Conservation (phyloP, 345 rosid species). For the Arabis hirsuta region DNA sequence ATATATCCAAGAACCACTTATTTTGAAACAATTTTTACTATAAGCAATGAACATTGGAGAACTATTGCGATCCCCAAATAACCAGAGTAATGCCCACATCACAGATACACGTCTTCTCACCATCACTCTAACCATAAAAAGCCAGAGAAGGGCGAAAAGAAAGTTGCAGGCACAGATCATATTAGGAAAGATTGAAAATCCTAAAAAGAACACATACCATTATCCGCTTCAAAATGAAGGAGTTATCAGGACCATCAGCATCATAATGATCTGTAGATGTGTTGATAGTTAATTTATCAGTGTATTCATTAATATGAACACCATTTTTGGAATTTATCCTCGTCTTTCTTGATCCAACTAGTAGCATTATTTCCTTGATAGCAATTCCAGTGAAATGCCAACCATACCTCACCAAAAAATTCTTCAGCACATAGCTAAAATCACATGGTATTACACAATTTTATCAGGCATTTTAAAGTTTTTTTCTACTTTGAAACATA, state of each 20-base stretch:
- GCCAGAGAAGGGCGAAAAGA: conserved; percentile 9
- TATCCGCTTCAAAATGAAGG: conserved; percentile 87
- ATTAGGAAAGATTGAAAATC: neutral
- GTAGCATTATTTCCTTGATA: conserved; percentile 55
- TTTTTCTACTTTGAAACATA: neutral
- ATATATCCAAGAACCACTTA: conserved; percentile 19
- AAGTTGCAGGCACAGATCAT: conserved; percentile 26
- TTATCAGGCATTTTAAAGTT: conserved; percentile 8
- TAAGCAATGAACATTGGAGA: conserved; percentile 23
- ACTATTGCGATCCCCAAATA: conserved; percentile 19
- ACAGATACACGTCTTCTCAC: conserved; percentile 19
- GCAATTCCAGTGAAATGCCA: conserved; percentile 87
- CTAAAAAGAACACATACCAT: conserved; percentile 60
- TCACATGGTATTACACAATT: conserved; percentile 30
- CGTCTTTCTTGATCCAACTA: conserved; percentile 49
- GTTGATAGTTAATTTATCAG: conserved; percentile 45
- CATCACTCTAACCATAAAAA: conserved; percentile 29
- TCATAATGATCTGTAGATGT: conserved; percentile 48
- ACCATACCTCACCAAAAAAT: conserved; percentile 96
- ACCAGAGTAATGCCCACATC: conserved; percentile 27
- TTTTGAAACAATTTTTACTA: conserved; percentile 10
- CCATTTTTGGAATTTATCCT: conserved; percentile 46
- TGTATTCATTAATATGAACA: conserved; percentile 37
- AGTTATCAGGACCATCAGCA: conserved; percentile 51
- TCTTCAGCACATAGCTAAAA: conserved; percentile 79